Evolutionary conservation across 2,329 filamentous ascomycete species (phyloP).

Genomic region (Colletotrichum destructivum): DNA sequence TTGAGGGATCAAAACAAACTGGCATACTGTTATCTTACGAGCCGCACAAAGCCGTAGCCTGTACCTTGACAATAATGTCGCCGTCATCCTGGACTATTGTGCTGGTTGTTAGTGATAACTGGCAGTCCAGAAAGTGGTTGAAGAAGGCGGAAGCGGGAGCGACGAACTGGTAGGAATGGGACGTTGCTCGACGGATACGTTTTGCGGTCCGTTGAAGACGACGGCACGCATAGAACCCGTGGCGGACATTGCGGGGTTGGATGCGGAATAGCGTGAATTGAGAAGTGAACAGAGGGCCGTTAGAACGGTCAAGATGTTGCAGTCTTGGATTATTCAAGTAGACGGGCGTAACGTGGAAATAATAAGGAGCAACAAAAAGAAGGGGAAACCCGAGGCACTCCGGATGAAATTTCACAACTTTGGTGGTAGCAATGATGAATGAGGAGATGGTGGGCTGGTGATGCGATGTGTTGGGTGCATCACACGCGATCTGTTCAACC

Average conservation of each 20-base stretch:
- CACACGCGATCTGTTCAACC: background rate
- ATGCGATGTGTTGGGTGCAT: background rate
- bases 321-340: background rate
- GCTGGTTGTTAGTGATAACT: conserved; percentile 17
- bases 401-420: background rate
- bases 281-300: background rate
- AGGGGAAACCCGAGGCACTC: background rate
- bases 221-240: conserved; percentile 84
- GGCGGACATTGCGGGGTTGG: conserved; percentile 32
- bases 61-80: conserved; percentile 88
- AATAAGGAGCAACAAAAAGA: background rate
- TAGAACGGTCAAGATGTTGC: background rate
- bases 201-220: conserved; percentile 84
- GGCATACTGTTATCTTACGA: conserved; percentile 70
- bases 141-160: background rate
- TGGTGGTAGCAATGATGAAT: conserved; percentile 5
- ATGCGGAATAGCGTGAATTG: background rate
- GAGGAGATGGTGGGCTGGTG: background rate
- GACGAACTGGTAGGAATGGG: conserved; percentile 78
- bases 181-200: conserved; percentile 83
- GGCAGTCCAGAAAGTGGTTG: background rate
- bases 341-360: background rate
- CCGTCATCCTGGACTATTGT: conserved; percentile 73
- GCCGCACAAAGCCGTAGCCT: conserved; percentile 88
- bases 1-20: conserved; percentile 19